Conservation (phyloP, 2,329 filamentous ascomycete species). For the Talaromyces albobiverticillius region DNA sequence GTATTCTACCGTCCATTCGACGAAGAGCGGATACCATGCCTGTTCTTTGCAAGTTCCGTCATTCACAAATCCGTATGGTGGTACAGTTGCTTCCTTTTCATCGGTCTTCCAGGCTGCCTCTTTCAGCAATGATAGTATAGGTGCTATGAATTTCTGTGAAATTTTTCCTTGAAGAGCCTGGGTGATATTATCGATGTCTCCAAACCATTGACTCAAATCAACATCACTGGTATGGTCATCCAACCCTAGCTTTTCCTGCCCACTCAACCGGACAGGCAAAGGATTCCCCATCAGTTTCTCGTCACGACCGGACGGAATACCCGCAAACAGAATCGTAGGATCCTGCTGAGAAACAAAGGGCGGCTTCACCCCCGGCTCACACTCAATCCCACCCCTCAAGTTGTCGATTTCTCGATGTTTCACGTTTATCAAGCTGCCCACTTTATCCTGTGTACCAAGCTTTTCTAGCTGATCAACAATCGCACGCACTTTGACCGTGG, state of each 20-base stretch:
- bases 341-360: neutral
- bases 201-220: too few relatives aligned
- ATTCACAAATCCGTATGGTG: neutral
- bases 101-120: too few relatives aligned
- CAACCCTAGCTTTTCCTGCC: too few relatives aligned
- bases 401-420: neutral
- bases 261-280: too few relatives aligned
- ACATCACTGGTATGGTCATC: too few relatives aligned
- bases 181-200: too few relatives aligned
- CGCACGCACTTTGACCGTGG: neutral
- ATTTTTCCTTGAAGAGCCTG: too few relatives aligned
- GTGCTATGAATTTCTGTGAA: too few relatives aligned
- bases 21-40: neutral
- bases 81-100: neutral
- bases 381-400: neutral
- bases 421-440: neutral
- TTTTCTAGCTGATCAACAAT: neutral
- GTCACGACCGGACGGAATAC: too few relatives aligned
- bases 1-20: neutral
- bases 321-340: too few relatives aligned
- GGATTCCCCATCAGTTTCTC: too few relatives aligned
- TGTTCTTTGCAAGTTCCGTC: neutral
- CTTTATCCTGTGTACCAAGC: neutral
- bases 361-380: neutral
- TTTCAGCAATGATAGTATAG: too few relatives aligned